Evolutionary conservation across 1,139 yeast species (phyloP), one percentile per base, ranked within the genome.

Genomic region (Meyerozyma athensensis): DNA sequence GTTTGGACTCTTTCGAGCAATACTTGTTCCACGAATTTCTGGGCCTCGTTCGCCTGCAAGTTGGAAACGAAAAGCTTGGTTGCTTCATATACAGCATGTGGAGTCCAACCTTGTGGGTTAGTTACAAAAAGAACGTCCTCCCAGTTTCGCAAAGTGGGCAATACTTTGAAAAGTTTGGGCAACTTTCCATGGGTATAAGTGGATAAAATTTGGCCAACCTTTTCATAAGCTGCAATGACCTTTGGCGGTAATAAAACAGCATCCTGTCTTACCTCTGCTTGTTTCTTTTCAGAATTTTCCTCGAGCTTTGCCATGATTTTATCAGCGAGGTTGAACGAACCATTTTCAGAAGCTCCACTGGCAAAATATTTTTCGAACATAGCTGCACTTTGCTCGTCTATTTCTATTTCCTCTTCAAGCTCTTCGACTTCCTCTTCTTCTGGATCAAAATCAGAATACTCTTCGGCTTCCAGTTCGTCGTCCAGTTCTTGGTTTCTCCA

Each of bases 171-270:
- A 28, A 95, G 76, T 54, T 92, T 90, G 16, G 98, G 98, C 40
- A 92, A 72, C 62, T 89, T 90, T 36, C 98, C 99, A 53, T 94
- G 96, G 30, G 90, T 83, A 77, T 95, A 94, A n/a, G 94, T 79
- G 12, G 92, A 75, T 43, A 92, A 68, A 37, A 92, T 81, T 49
- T 80, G 81, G 7, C 97, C 98, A 36, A 92, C 92, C 55, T 87
- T 86, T 39, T 87, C 83, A 59, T 90, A 92, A 1, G 96, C 97
- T 44, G 84, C 89, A 51, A 94, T 89, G 38, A 92, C 97, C 59
- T 92, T 90, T 39, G 96, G 96, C 9, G 99, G 98, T 39, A 92
- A 71, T 52, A 82, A 74, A 4, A 92, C 97, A 10, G 72, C 76
- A 45, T 73, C 76, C 17, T 46, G 47, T 50, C 50, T 12, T 46